Evolutionary conservation across 805 yeast species (phyloP), one percentile per base, ranked within the genome.

Genomic region (Ogataea ganodermae): DNA sequence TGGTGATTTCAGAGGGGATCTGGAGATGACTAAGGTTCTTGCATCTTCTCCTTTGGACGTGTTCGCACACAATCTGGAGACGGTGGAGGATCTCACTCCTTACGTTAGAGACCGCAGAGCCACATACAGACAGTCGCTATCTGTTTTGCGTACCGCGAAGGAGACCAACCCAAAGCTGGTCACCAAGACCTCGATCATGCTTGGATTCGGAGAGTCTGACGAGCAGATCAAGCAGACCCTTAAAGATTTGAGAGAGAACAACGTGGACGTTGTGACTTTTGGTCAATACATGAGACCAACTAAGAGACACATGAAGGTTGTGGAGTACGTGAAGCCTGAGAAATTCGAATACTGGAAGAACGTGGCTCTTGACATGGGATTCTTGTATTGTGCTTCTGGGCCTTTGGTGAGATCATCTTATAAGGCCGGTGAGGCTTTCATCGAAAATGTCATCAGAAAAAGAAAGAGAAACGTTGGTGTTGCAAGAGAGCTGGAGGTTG

Each of bases 281-380:
- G 99, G 99, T 30, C 99, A 94, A 70, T 94, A 94, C 68, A 94
- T 94, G 97, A 80, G 99, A 66, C 99, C 99, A 37, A 94, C 99
- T 1, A 94, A 88, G 70, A 83, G 99, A 63, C 99, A 94, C 68
- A 90, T 94, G 95, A 91, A 91, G 72, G 99, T 94, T 35, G 97
- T 89, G 9, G 97, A 92, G 58, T 94, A 94, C 61, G 81, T 94
- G 16, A 86, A 82, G 21, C 99, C 99, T 2, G 97, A 88, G 57
- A 90, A 89, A 67, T 94, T 94, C 65, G 96, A 91, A 50, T 76
- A 85, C 65, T 94, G 99, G 99, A 89, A 84, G 61, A 81, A 86
- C 47, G 78, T 75, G 8, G 98, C 99, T 0, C 66, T 85, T 53
- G 89, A 87, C 35, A 70, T 92, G 79, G 99, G 99, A 1, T 94